Evolutionary conservation across 2,329 filamentous ascomycete species (phyloP).

Genomic region (Ophiostoma populinum): DNA sequence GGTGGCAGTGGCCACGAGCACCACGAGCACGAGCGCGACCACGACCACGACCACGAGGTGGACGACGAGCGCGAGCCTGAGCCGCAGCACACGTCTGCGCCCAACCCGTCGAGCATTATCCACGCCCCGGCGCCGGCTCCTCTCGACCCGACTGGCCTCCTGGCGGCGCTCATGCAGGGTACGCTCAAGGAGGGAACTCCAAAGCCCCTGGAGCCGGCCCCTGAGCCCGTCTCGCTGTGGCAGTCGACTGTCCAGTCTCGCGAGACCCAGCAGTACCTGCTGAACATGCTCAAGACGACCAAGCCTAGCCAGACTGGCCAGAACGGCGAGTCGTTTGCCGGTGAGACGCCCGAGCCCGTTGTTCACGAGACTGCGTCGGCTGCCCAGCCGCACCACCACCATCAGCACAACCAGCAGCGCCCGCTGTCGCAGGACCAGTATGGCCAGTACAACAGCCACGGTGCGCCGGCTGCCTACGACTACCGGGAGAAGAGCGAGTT

Average conservation of each 20-base stretch:
- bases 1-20: conserved; percentile 6
- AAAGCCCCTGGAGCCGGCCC: conserved; percentile 13
- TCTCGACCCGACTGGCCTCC: conserved; percentile 38
- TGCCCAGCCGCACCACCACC: background rate
- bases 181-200: conserved; percentile 25
- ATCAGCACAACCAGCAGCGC: background rate
- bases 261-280: conserved; percentile 69
- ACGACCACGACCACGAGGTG: conserved; percentile 2
- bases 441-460: conserved; percentile 2
- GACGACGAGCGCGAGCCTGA: conserved; percentile 12
- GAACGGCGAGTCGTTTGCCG: conserved; percentile 19
- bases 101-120: conserved; percentile 21
- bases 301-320: conserved; percentile 47
- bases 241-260: conserved; percentile 35
- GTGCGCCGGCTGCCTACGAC: conserved; percentile 6
- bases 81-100: conserved; percentile 14
- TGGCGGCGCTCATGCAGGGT: conserved; percentile 44
- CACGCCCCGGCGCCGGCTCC: conserved; percentile 39
- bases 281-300: conserved; percentile 69
- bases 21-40: background rate
- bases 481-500: conserved; percentile 6
- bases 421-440: conserved; percentile 9
- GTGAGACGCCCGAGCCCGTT: conserved; percentile 25
- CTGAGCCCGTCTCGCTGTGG: conserved; percentile 17
- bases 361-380: background rate